Evolutionary conservation across 179 eudicot genomes (phyloP).

Genomic region (Nepenthes alata): DNA sequence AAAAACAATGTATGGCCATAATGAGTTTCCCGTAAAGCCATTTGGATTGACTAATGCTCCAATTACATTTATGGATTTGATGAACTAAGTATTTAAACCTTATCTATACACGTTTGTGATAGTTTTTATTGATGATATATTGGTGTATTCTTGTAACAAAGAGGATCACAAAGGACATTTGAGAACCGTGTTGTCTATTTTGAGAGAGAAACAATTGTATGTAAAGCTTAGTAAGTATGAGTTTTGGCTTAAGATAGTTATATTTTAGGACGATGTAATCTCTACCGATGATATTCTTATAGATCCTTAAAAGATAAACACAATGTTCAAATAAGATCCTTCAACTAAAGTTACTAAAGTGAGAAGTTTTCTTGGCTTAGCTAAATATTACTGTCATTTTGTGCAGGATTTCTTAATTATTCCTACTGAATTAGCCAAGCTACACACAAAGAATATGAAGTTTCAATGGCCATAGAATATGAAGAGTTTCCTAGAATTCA

Average conservation of each 20-base stretch:
- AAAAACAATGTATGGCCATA: background rate
- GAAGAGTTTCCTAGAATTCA: background rate
- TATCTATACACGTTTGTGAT: background rate
- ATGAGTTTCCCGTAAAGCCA: background rate
- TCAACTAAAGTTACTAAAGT: background rate
- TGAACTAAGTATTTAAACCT: background rate
- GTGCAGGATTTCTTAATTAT: background rate
- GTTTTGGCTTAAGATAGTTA: background rate
- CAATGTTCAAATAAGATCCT: background rate
- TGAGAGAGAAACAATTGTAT: background rate
- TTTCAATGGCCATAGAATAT: background rate
- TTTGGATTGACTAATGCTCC: slow-evolving; percentile 2
- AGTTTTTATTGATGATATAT: too few species aligned
- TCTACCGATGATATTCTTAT: background rate
- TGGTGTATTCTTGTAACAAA: too few species aligned
- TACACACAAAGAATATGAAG: background rate
- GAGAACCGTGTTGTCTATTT: too few species aligned
- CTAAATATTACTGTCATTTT: background rate
- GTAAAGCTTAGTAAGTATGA: background rate
- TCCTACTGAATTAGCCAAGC: background rate
- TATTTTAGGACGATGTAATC: background rate
- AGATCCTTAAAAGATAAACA: background rate
- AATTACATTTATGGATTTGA: background rate
- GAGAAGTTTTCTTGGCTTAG: background rate
- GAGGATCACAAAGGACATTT: too few species aligned